phyloP scores from a whole-genome alignment of 2,329 filamentous ascomycete species.

The Neocucurbitaria cava region DNA sequence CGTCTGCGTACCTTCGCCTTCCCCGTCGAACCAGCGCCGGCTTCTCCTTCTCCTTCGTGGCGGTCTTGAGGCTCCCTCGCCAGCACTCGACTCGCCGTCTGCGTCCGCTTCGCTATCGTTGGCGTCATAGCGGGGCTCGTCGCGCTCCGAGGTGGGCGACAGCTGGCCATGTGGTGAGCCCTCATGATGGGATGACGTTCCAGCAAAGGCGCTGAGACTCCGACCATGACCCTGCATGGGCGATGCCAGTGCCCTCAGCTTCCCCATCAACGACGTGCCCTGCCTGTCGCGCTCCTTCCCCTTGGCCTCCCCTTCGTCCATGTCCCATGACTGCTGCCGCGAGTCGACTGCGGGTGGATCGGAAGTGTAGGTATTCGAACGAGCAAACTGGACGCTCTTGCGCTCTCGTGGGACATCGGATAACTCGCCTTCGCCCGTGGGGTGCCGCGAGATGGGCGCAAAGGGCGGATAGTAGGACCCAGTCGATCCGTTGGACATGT shows the following conservation, averaged over 20 bases:
- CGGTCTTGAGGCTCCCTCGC: constrained; percentile 62
- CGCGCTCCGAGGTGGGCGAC: constrained; percentile 58
- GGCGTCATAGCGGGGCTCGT: constrained; percentile 59
- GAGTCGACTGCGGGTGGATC: constrained; percentile 58
- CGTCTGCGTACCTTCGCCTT: constrained; percentile 63
- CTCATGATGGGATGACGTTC: constrained; percentile 49
- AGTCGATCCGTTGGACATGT: constrained; percentile 31
- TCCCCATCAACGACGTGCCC: constrained; percentile 75
- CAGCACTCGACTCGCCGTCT: constrained; percentile 85
- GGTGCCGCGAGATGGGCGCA: constrained; percentile 40
- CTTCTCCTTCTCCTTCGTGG: constrained; percentile 69
- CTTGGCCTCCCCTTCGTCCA: constrained; percentile 68
- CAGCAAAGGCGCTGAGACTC: constrained; percentile 56
- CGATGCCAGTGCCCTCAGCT: constrained; percentile 75
- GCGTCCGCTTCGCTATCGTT: constrained; percentile 74
- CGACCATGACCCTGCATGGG: constrained; percentile 60
- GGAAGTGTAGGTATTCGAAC: constrained; percentile 50
- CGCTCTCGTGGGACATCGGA: constrained; percentile 52
- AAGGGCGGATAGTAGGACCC: constrained; percentile 37
- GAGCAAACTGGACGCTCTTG: constrained; percentile 79
- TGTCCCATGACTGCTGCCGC: constrained; percentile 70
- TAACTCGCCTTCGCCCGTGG: constrained; percentile 39
- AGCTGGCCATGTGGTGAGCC: constrained; percentile 48
- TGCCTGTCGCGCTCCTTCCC: constrained; percentile 55
- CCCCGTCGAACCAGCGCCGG: constrained; percentile 59